These are phyloP conservation scores for Ogataea methylovora DNA, from an alignment of 805 yeast species.

Conservation along the genomic window DNA sequence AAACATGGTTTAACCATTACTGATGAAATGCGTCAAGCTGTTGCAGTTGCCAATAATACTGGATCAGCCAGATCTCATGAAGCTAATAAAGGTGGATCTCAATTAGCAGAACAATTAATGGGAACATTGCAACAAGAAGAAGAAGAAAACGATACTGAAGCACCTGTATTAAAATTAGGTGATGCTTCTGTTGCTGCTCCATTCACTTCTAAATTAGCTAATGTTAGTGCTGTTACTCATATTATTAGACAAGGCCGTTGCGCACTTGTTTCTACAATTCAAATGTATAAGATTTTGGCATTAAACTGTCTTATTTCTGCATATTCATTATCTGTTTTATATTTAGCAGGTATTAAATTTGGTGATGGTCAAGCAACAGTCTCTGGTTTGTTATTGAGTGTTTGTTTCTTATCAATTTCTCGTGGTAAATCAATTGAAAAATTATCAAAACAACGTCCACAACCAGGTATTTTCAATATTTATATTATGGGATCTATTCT, in stretches of 20 bases:
- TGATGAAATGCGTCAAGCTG: constrained; percentile 60
- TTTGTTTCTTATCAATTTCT: constrained; percentile 91
- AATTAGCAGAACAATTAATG: constrained; percentile 60
- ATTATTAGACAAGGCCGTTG: constrained; percentile 97
- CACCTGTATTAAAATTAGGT: constrained; percentile 89
- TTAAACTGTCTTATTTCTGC: constrained; percentile 96
- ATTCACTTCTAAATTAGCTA: constrained; percentile 88
- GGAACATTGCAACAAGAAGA: constrained; percentile 41
- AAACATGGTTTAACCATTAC: constrained; percentile 75
- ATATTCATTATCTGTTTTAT: constrained; percentile 87
- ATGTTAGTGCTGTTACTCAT: constrained; percentile 87
- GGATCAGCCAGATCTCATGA: constrained; percentile 20
- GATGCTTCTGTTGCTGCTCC: constrained; percentile 99
- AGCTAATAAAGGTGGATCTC: constrained; percentile 28
- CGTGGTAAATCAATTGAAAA: constrained; percentile 88
- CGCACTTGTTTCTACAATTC: constrained; percentile 94
- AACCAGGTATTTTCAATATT: constrained; percentile 89
- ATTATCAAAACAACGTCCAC: constrained; percentile 90
- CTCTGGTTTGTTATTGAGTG: constrained; percentile 86
- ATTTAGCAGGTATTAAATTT: constrained; percentile 94
- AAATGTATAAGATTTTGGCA: constrained; percentile 97
- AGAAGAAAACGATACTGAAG: constrained; percentile 63
- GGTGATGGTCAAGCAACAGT: constrained; percentile 98
- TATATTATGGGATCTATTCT: constrained; percentile 97
- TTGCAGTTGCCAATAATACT: constrained; percentile 38